A percentile compares a stretch with the other conserved stretches of the same genome.
Evolutionary conservation across 768 basidiomycete genomes (phyloP).

Genomic region (Boletus coccyginus): DNA sequence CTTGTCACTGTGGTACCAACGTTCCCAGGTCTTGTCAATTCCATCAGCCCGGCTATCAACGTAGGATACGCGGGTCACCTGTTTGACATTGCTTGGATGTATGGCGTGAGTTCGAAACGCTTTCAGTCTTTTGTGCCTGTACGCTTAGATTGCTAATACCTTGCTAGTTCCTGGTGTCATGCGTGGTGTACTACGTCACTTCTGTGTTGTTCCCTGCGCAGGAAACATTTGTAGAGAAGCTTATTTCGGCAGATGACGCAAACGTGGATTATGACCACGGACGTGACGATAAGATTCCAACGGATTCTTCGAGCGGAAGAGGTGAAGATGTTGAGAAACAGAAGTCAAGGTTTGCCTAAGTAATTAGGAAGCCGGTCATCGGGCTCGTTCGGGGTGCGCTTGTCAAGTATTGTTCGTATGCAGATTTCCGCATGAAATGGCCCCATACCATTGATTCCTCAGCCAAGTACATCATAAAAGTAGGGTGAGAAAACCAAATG

Average conservation of each 20-base stretch:
- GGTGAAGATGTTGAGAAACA: slow-evolving; percentile 5
- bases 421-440: neutral
- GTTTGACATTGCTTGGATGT: slow-evolving; percentile 77
- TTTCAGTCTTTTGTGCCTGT: neutral
- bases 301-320: neutral
- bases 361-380: neutral
- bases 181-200: slow-evolving; percentile 30
- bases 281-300: neutral
- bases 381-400: neutral
- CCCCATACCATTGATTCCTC: no score
- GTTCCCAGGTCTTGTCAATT: slow-evolving; percentile 74
- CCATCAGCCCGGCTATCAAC: slow-evolving; percentile 62
- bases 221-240: slow-evolving; percentile 27
- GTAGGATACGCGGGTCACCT: slow-evolving; percentile 59
- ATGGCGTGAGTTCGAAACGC: slow-evolving; percentile 53
- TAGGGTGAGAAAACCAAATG: no score
- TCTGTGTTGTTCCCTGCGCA: slow-evolving; percentile 29
- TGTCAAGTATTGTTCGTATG: neutral
- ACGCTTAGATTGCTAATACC: neutral
- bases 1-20: slow-evolving; percentile 66
- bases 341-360: neutral
- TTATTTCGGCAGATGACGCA: slow-evolving; percentile 28
- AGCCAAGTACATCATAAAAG: no score
- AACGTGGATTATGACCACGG: neutral
- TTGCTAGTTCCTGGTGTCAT: slow-evolving; percentile 27